Conservation (phyloP, 331 rosid species). For the Pyracantha coccinea region DNA sequence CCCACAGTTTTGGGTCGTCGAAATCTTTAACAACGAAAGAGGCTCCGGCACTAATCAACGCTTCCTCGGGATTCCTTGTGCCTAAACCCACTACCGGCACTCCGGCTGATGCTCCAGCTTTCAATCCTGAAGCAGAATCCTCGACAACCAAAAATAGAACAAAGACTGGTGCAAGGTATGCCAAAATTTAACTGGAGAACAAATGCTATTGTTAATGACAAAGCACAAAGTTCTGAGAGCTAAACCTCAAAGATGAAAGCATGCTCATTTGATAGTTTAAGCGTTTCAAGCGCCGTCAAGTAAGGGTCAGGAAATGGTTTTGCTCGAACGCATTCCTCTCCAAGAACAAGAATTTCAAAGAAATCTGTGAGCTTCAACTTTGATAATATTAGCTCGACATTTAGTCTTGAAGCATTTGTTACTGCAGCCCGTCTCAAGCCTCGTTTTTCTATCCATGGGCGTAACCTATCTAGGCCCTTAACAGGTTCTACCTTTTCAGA, state of each 20-base stretch:
- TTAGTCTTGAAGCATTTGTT: slow-evolving; percentile 30
- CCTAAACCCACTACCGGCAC: slow-evolving; percentile 32
- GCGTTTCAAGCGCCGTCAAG: slow-evolving; percentile 32
- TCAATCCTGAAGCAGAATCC: slow-evolving; percentile 34
- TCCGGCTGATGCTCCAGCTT: slow-evolving; percentile 33
- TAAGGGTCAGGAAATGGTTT: slow-evolving; percentile 44
- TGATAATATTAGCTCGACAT: slow-evolving; percentile 33
- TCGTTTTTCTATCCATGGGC: slow-evolving; percentile 31
- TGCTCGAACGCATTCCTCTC: slow-evolving; percentile 31
- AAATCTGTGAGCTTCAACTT: slow-evolving; percentile 22
- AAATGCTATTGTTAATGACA: neutral
- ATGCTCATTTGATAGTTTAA: slow-evolving; percentile 18
- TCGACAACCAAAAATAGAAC: neutral
- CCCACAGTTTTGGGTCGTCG: slow-evolving; percentile 28
- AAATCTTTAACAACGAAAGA: slow-evolving; percentile 27
- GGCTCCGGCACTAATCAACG: slow-evolving; percentile 21
- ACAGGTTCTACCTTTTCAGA: slow-evolving; percentile 24
- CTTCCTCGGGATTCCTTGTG: slow-evolving; percentile 23
- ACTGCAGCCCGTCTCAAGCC: slow-evolving; percentile 38
- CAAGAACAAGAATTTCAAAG: slow-evolving; percentile 27
- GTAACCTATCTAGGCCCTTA: slow-evolving; percentile 22
- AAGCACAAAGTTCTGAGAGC: neutral
- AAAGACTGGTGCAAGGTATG: neutral
- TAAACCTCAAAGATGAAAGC: slow-evolving; percentile 36
- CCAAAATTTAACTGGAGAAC: neutral